Base-by-base conservation (phyloP, 495 filamentous ascomycete species). In the Lentithecium fluviatile region DNA sequence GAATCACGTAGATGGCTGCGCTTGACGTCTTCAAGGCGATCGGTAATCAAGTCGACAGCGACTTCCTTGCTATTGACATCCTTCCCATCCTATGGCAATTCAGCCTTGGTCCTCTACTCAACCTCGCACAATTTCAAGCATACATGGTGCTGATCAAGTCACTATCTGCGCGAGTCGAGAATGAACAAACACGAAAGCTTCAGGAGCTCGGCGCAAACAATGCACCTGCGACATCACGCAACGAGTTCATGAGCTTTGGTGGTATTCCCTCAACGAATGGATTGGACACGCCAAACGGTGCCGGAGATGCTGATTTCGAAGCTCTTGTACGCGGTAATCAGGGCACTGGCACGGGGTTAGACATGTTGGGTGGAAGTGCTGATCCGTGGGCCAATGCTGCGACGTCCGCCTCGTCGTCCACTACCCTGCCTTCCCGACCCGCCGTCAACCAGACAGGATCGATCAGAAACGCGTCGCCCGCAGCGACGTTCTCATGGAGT, bases 51-150 rank as follows among this genome's bases (percentile, higher is more conserved):
- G 91, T 88, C 4, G 94, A 97, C 67, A 79, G 87, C 3, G 94
- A 97, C n/a, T 97, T 95, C 67, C 81, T 97, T 26, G 94, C 95
- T 2, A 82, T 94, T 77, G 93, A 97, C 52, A 83, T 95, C 26
- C 75, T 98, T 15, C 95, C 94, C 0, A 79, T 90, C 32, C 77
- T 98, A 5, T 98, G 95, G 95, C 83, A 75, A 54, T 97, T 98
- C 82, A 89, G 85, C 70, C 80, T 98, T 24, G 94, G 93, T 0
- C 94, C 94, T 0, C 78, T 97, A 13, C 78, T 98, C 7, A 85
- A 95, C 66, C 79, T 97, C 3, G 77, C 84, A 17, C 91, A 97
- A 73, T 98, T 97, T 72, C 85, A 89, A 64, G 74, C 81, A 0
- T 97, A 91, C 70, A 98, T 97, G 89, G 71, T 80, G 2, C 76